phyloP scores from a whole-genome alignment of 305 asterid species.

The Rubia balearica region DNA sequence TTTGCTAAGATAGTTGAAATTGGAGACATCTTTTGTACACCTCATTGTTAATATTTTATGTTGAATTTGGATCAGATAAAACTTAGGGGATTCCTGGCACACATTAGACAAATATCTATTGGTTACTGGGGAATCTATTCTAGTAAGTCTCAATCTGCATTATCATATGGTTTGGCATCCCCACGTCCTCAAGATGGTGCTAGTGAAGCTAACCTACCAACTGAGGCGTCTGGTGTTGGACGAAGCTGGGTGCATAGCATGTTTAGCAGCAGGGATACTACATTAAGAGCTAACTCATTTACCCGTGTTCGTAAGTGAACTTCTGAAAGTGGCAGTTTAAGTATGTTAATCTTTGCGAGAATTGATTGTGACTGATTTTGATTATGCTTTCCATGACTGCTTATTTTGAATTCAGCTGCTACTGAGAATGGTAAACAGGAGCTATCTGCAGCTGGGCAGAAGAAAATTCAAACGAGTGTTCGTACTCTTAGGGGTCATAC shows the following conservation, averaged over 20 bases:
- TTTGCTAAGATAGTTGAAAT: too few relatives aligned
- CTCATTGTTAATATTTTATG: slow-evolving; percentile 12
- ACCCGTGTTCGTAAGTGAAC: slow-evolving; percentile 58
- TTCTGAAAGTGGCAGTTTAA: slow-evolving; percentile 49
- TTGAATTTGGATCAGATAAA: slow-evolving; percentile 49
- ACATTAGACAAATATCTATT: slow-evolving; percentile 63
- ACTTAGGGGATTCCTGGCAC: slow-evolving; percentile 76
- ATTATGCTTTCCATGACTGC: slow-evolving; percentile 8
- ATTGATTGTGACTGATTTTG: slow-evolving; percentile 11
- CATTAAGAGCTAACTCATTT: slow-evolving; percentile 57
- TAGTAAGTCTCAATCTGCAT: slow-evolving; percentile 51
- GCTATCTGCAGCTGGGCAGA: slow-evolving; percentile 56
- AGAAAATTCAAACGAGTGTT: slow-evolving; percentile 68
- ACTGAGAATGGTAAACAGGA: slow-evolving; percentile 73
- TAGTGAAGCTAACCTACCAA: slow-evolving; percentile 51
- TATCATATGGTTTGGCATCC: slow-evolving; percentile 69
- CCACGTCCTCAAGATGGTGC: slow-evolving; percentile 75
- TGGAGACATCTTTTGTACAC: slow-evolving; percentile 1
- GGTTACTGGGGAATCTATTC: slow-evolving; percentile 88
- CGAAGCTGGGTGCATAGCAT: slow-evolving; percentile 99
- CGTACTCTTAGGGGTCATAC: slow-evolving; percentile 87
- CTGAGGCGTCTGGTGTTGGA: slow-evolving; percentile 84
- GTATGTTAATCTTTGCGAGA: slow-evolving; percentile 21
- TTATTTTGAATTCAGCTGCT: slow-evolving; percentile 31
- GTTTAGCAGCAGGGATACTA: slow-evolving; percentile 78